Conservation (phyloP, 2,329 filamentous ascomycete genomes). For the Neofusicoccum umdonicola region DNA sequence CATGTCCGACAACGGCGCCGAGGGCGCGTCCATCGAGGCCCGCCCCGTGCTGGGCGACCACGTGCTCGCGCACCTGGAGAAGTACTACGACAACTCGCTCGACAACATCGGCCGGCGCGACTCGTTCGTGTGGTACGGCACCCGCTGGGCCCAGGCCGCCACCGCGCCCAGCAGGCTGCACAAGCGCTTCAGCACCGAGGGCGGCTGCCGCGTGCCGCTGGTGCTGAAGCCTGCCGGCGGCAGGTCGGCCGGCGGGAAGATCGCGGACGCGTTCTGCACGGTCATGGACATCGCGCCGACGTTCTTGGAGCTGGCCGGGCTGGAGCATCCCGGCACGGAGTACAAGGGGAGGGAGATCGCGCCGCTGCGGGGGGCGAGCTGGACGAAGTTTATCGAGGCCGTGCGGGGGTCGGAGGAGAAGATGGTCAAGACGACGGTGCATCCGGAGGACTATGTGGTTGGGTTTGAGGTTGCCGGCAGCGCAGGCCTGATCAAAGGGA, state of each 20-base stretch:
- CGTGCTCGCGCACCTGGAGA: conserved; percentile 55
- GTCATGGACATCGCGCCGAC: conserved; percentile 44
- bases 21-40: conserved; percentile 58
- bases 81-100: conserved; percentile 59
- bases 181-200: conserved; percentile 46
- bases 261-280: conserved; percentile 52
- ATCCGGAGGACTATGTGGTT: neutral
- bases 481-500: conserved; percentile 1
- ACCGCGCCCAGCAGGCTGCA: conserved; percentile 51
- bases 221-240: conserved; percentile 40
- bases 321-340: conserved; percentile 52
- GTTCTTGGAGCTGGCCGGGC: conserved; percentile 48
- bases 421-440: neutral
- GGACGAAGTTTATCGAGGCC: neutral
- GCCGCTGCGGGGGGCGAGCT: conserved; percentile 16
- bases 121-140: conserved; percentile 61
- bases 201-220: conserved; percentile 55
- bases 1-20: conserved; percentile 63
- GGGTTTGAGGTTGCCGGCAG: conserved; percentile 12
- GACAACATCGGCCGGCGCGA: conserved; percentile 58
- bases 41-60: conserved; percentile 55
- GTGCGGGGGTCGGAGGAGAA: neutral
- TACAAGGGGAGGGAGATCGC: conserved; percentile 44
- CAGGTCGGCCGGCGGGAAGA: conserved; percentile 28
- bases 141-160: conserved; percentile 55